Base-by-base conservation (phyloP, 495 filamentous ascomycete genomes). In the Amorphotheca resinae region DNA sequence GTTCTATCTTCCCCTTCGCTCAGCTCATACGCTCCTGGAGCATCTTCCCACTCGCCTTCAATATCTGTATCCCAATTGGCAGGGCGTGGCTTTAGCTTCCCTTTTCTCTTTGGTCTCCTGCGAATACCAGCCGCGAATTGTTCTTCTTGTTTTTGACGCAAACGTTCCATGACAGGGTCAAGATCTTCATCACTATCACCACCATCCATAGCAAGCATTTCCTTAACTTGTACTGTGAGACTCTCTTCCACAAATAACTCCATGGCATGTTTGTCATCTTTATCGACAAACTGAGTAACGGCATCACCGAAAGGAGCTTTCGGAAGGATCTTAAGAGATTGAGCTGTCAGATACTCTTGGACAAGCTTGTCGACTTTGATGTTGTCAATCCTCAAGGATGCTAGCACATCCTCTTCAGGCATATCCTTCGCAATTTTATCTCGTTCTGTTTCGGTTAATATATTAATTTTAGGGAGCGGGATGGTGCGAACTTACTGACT, bases 181-280 rank as follows among this genome's bases (percentile, higher is more conserved):
- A 94, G 63, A n/a, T 68, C 73, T 5, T 45, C 45, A 15, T 54
- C 52, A 18, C 79, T 74, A 9, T 84, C 79, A 1, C 80, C 75
- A 20, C 80, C 74, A 8, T 79, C 76, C 5, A 78, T 70, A 22
- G 81, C 70, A 9, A 87, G 57, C 36, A 99, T 63, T 38, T 86
- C 73, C 51, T 80, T 82, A 28, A 93, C 65, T 52, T 93, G 86
- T 45, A 68, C 76, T 11, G 74, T 67, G 1, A 96, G 65, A 17
- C 81, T 85, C 12, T 93, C 80, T 32, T 76, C 76, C 18, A 96
- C 82, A 52, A 96, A 96, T 51, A 73, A 74, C 52, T 93, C 80
- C 72, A 96, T 82, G 0, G 88, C 88, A 50, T 91, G 77, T 50
- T 87, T 93, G 61, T 99, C 91, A 52, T 95, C 85, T 49, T 96